Conservation (phyloP, 805 yeast species). For the Metschnikowia noctiluminum region DNA sequence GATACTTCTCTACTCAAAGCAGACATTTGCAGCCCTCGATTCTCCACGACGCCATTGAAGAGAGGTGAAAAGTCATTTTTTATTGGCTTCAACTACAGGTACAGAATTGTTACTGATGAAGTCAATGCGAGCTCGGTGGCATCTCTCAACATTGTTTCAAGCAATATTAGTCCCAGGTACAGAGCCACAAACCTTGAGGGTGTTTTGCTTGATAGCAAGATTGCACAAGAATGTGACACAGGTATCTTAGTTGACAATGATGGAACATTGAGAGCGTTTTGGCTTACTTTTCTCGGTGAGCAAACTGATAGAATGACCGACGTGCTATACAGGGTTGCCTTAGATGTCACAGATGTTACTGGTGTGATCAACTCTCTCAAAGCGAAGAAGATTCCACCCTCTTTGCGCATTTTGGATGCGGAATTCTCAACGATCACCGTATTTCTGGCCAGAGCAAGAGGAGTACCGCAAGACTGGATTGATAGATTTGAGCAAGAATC, state of each 20-base stretch:
- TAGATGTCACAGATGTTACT: constrained; percentile 66
- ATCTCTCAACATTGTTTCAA: constrained; percentile 68
- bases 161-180: constrained; percentile 69
- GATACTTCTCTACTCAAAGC: constrained; percentile 74
- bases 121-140: constrained; percentile 76
- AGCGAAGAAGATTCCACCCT: constrained; percentile 46
- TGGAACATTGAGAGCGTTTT: constrained; percentile 78
- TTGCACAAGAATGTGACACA: constrained; percentile 70
- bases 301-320: constrained; percentile 52
- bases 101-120: constrained; percentile 67
- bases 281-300: constrained; percentile 84
- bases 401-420: constrained; percentile 68
- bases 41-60: constrained; percentile 52
- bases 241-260: constrained; percentile 76
- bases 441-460: constrained; percentile 74
- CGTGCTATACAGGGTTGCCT: constrained; percentile 65
- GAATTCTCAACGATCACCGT: constrained; percentile 70
- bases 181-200: constrained; percentile 83
- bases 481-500: constrained; percentile 58
- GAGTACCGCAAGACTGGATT: constrained; percentile 88
- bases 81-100: constrained; percentile 72
- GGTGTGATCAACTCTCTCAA: constrained; percentile 55
- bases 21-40: constrained; percentile 64
- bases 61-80: constrained; percentile 79
- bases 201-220: constrained; percentile 66